These are phyloP conservation scores for Tilletia setariae DNA, from an alignment of 1,284 basidiomycete species.

Conservation along the genomic window DNA sequence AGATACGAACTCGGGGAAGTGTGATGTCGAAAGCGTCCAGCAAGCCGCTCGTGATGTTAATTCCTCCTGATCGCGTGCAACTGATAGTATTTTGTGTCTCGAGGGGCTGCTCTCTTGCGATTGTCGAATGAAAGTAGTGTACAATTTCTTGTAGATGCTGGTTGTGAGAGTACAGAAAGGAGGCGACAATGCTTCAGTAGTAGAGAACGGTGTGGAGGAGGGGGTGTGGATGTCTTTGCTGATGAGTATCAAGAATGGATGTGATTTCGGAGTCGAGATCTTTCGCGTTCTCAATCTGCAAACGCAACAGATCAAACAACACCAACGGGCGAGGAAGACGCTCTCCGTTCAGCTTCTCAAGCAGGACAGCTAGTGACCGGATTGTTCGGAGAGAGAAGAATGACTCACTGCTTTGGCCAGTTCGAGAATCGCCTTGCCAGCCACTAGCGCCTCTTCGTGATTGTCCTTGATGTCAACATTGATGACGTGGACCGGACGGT, in stretches of 20 bases:
- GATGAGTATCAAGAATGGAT: conserved; percentile 75
- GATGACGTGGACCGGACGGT: conserved; percentile 89
- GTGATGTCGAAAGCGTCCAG: too few species aligned
- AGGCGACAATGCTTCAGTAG: conserved; percentile 26
- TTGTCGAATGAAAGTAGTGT: background rate
- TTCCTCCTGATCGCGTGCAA: too few species aligned
- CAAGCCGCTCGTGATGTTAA: too few species aligned
- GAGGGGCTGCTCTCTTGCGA: background rate
- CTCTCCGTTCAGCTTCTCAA: too few species aligned
- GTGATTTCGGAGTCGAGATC: conserved; percentile 91
- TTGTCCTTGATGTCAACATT: conserved; percentile 99
- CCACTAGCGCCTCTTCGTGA: conserved; percentile 93
- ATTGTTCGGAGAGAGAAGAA: background rate
- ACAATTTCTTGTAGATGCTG: background rate
- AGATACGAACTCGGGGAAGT: too few species aligned
- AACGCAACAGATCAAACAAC: background rate
- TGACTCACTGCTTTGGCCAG: conserved; percentile 77
- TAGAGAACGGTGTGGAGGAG: conserved; percentile 72
- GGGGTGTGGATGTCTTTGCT: conserved; percentile 84
- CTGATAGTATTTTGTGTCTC: too few species aligned
- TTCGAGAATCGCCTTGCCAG: conserved; percentile 90
- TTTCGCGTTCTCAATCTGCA: conserved; percentile 75
- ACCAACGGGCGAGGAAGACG: background rate
- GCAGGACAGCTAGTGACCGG: too few species aligned
- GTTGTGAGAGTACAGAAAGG: background rate